Conservation (phyloP, 2,329 filamentous ascomycete species). For the Apiospora malaysiana region DNA sequence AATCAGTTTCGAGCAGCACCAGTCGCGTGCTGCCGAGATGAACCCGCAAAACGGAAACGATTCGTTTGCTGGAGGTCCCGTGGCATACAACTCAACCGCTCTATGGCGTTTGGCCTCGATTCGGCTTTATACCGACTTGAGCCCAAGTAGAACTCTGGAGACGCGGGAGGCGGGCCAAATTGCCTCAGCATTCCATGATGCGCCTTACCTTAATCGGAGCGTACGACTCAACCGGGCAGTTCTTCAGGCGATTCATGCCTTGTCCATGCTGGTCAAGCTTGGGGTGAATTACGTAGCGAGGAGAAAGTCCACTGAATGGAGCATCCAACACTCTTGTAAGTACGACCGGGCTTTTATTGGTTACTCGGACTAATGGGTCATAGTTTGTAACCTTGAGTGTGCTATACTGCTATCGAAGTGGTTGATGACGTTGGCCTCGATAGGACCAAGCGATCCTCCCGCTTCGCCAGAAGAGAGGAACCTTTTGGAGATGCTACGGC, state of each 20-base stretch:
- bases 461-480: slow-evolving; percentile 58
- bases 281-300: slow-evolving; percentile 68
- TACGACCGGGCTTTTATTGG: slow-evolving; percentile 25
- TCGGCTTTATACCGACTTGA: slow-evolving; percentile 69
- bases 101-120: slow-evolving; percentile 67
- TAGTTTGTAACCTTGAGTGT: slow-evolving; percentile 67
- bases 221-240: slow-evolving; percentile 67
- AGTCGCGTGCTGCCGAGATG: slow-evolving; percentile 55
- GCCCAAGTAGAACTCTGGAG: slow-evolving; percentile 66
- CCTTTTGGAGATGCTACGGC: slow-evolving; percentile 60
- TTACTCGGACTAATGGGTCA: slow-evolving; percentile 20
- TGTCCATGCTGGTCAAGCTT: slow-evolving; percentile 69
- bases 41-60: slow-evolving; percentile 55
- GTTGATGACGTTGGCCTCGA: slow-evolving; percentile 61
- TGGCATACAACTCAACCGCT: slow-evolving; percentile 71
- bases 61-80: slow-evolving; percentile 60
- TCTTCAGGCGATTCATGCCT: slow-evolving; percentile 70
- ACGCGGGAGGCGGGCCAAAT: slow-evolving; percentile 68
- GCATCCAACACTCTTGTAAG: slow-evolving; percentile 66
- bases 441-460: slow-evolving; percentile 56
- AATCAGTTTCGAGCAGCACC: slow-evolving; percentile 62
- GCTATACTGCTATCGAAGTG: slow-evolving; percentile 66
- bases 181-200: slow-evolving; percentile 63
- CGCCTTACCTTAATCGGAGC: slow-evolving; percentile 63
- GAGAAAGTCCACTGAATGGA: slow-evolving; percentile 67